Percentiles rank a stretch among this genome's conserved stretches.
phyloP scores from a whole-genome alignment of 2,329 filamentous ascomycete genomes.

The Venturiaceae sp. region DNA sequence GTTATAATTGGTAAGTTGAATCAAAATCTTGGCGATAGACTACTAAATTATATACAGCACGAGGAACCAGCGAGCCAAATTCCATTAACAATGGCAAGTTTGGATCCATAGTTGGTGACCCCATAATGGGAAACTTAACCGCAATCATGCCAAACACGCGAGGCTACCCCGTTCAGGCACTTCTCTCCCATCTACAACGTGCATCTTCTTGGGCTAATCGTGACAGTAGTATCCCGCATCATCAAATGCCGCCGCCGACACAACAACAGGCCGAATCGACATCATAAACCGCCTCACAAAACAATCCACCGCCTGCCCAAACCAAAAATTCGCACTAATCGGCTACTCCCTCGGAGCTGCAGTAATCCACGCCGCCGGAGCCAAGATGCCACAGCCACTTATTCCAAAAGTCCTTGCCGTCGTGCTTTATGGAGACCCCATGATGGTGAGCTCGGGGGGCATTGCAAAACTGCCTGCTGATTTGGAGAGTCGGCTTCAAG shows the following conservation, averaged over 20 bases:
- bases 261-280: constrained; percentile 1
- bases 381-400: background rate
- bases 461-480: background rate
- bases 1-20: constrained; percentile 3
- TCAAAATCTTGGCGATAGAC: background rate
- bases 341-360: constrained; percentile 6
- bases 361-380: constrained; percentile 6
- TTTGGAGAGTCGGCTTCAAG: background rate
- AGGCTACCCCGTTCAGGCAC: constrained; percentile 8
- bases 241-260: background rate
- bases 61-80: constrained; percentile 7
- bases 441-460: background rate
- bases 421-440: constrained; percentile 6
- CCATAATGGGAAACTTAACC: constrained; percentile 4
- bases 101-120: constrained; percentile 6
- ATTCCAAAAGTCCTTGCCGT: constrained; percentile 4
- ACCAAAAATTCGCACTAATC: constrained; percentile 8
- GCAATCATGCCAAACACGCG: constrained; percentile 1
- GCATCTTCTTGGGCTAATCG: background rate
- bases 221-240: constrained; percentile 6
- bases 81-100: constrained; percentile 1
- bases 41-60: background rate
- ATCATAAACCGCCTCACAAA: constrained; percentile 7
- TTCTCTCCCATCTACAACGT: background rate
- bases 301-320: constrained; percentile 3